Evolutionary conservation across 2,329 filamentous ascomycete genomes (phyloP).

Genomic region (Lithohypha guttulata): DNA sequence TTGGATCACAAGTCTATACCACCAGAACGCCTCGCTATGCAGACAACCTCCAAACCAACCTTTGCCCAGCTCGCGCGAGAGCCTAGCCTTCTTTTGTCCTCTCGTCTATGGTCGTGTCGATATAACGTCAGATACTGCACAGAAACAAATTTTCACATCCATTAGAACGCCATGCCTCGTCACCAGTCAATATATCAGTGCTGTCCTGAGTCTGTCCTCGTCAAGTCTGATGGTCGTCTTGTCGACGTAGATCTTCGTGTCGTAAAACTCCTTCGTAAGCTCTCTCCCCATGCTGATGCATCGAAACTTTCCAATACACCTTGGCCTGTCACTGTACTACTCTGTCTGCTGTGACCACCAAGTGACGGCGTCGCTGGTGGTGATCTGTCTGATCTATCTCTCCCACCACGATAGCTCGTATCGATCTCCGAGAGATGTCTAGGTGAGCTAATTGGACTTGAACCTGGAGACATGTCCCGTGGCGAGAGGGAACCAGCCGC

Average conservation of each 20-base stretch:
- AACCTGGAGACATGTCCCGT: conserved; percentile 17
- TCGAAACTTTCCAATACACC: conserved; percentile 78
- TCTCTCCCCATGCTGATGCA: conserved; percentile 86
- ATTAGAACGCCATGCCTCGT: too few species aligned
- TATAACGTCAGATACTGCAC: too few species aligned
- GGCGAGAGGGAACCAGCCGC: conserved; percentile 17
- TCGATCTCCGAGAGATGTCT: conserved; percentile 21
- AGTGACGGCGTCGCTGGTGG: conserved; percentile 25
- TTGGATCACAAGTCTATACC: too few species aligned
- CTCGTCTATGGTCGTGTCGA: too few species aligned
- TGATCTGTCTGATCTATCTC: conserved; percentile 16
- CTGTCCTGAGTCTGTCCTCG: neutral
- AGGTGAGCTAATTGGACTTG: conserved; percentile 15
- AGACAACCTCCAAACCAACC: neutral
- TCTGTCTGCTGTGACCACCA: conserved; percentile 43
- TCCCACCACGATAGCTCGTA: conserved; percentile 25
- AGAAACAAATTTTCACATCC: too few species aligned
- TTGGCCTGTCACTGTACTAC: conserved; percentile 52
- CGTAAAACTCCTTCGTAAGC: conserved; percentile 79
- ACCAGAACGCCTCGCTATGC: conserved; percentile 5
- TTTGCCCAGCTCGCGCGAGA: too few species aligned
- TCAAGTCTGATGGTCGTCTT: neutral
- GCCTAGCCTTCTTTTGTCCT: too few species aligned
- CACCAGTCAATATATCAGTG: conserved; percentile 5
- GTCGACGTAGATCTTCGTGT: conserved; percentile 34